Evolutionary conservation across 1,284 basidiomycete genomes (phyloP), one percentile per base, ranked within the genome.

Genomic region (Moniliophthora roreri): DNA sequence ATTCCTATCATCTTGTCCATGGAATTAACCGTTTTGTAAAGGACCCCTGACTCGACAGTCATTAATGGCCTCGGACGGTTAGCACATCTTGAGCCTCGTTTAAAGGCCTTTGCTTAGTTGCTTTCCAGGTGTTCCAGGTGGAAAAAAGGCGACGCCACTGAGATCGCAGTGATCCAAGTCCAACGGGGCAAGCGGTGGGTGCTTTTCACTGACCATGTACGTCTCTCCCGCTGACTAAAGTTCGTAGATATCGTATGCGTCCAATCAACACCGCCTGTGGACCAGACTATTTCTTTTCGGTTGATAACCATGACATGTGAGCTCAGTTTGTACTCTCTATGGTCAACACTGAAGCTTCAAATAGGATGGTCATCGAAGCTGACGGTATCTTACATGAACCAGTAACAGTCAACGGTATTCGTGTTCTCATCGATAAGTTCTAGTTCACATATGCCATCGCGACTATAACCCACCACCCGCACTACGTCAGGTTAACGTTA

Each of bases 331-430:
- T 26, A 15, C 24, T 32, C 28, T n/a, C 4, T 15, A 5, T 16
- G n/a, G 11, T 10, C 20, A 20, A 23, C n/a, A n/a, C 18, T n/a
- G 13, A 32, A 15, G 2, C 18, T 28, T 5, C 21, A 4, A 15
- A 4, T n/a, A 26, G 9, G 8, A 16, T 16, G 18, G 44, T 84
- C 50, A 84, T 84, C 56, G 81, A 83, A 59, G 72, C 69, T 0
- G 82, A 84, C 55, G 79, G 78, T 4, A 63, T 75, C 37, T 71
- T 71, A 54, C 68, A 68, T 9, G 36, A 67, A 32, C 75, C 81
- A 2, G 51, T 69, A 4, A 63, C 61, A 1, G 77, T 78, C 2
- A 72, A 77, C 49, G 62, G 62, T 1, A 63, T 79, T 26, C 64
- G 69, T 32, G 76, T 80, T 40, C 69, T 62, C 53, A 64, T 66